Base-by-base conservation (phyloP, 345 rosid genomes). In the Moricandia moricandioides region DNA sequence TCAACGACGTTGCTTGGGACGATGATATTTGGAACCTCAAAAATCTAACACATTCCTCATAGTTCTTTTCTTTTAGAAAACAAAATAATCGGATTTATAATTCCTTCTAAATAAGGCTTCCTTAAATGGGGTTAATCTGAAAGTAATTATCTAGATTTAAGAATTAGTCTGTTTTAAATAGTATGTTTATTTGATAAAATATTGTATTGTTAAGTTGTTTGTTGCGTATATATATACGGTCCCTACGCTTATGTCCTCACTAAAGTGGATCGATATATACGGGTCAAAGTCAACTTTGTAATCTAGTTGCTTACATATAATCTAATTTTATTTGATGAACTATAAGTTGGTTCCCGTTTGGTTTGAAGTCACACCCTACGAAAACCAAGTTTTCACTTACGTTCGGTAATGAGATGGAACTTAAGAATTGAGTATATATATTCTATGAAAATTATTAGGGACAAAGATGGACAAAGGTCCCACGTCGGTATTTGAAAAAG, bases 21-120 rank as follows among this genome's bases (percentile, higher is more conserved):
- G 86, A 78, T 65, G 89, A 84, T 80, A 85, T 90, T 66, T 90
- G 92, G 92, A 85, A 88, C 83, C 71, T 90, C 79, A 83, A 77
- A 60, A 73, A 71, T 24, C 16, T 76, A 65, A 57, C 74, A 21
- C 77, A 80, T 59, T 69, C 80, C 47, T 83, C 83, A 11, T 56
- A 70, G 40, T 64, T 6, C 37, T 56, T 29, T 73, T 13, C 29
- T 16, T 17, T 47, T 1, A 6, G 45, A 61, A 34, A 27, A 12
- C 1, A 2, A 49, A 70, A 56, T 51, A 65, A 55, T 11, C 64
- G 56, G 58, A 40, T 39, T 51, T 29, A 14, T 21, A 33, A 7
- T 49, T 6, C 24, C 56, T 56, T 64, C 9, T 35, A 29, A 39
- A 71, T 62, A 21, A 49, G 54, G 29, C 29, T 29, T 18, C 34